phyloP scores from a whole-genome alignment of 257 asterid species.

The Solanum ossicruentum region DNA sequence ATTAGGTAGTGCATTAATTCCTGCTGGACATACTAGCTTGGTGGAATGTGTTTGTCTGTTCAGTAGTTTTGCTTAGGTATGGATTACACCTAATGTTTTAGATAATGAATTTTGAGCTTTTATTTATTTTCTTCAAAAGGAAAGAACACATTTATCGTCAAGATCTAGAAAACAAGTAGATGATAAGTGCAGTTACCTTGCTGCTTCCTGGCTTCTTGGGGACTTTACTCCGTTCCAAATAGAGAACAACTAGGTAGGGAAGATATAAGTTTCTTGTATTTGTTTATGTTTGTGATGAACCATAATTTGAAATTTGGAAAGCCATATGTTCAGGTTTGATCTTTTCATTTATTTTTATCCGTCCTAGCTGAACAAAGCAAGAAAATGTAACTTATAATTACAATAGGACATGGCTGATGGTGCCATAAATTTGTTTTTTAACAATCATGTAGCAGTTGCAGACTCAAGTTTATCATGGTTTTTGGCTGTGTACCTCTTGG shows the following conservation, averaged over 20 bases:
- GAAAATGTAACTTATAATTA: not conserved
- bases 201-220: not conserved
- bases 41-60: not conserved
- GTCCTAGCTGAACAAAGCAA: not conserved
- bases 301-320: not conserved
- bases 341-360: not conserved
- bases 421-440: not conserved
- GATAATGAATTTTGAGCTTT: not conserved
- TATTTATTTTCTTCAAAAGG: not conserved
- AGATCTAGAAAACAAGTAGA: not conserved
- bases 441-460: not conserved
- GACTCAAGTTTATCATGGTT: not conserved
- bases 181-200: not conserved
- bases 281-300: not conserved
- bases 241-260: not conserved
- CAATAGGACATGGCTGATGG: not conserved
- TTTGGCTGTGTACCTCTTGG: not conserved
- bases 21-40: not conserved
- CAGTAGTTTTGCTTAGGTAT: not conserved
- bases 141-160: not conserved
- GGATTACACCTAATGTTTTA: not conserved
- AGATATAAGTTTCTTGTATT: not conserved
- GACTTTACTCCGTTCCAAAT: not conserved
- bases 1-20: not conserved
- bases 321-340: not conserved